Base-by-base conservation (phyloP, 768 basidiomycete genomes). In the Ramaria sp. region DNA sequence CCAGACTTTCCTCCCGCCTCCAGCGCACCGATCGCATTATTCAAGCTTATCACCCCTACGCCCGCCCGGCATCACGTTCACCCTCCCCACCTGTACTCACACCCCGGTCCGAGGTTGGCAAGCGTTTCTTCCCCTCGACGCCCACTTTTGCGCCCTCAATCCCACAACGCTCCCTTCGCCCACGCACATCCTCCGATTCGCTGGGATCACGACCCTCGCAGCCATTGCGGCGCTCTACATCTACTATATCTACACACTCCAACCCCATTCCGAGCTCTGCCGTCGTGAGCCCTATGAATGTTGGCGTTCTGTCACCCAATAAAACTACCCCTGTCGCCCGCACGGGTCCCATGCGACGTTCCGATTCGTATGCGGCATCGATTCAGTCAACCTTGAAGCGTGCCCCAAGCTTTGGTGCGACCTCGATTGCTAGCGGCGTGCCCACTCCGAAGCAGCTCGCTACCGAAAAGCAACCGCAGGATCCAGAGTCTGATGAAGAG, bases 401-500 rank as follows among this genome's bases (percentile, higher is more conserved):
- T 37, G 79, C 77, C 0, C 82, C 82, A 9, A 78, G 77, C 9
- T 84, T 78, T 65, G 77, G 78, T 9, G 59, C 63, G 43, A 53
- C 24, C 51, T 32, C 52, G 38, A 36, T 28, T 57, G 32, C 41
- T 34, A 44, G 56, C 25, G 42, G 39, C 41, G 3, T 38, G 16
- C n/a, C 56, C 48, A 25, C 30, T 22, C 51, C 28, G 25, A 38
- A 34, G 13, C 32, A 34, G 32, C 32, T 51, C 52, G 34, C 57
- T 56, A 42, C 60, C 56, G 59, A 54, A 57, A 48, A 56, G 60
- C 32, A 50, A 28, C 30, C 59, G 59, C 56, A 44, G 53, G 64
- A 59, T 43, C 65, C 73, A 62, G 63, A 67, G 62, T 85, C 85
- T 18, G 86, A 88, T 61, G 86, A 88, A 59, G 86, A 88, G 62